Base-by-base conservation (phyloP, 1,139 yeast genomes). In the Candida sojae region DNA sequence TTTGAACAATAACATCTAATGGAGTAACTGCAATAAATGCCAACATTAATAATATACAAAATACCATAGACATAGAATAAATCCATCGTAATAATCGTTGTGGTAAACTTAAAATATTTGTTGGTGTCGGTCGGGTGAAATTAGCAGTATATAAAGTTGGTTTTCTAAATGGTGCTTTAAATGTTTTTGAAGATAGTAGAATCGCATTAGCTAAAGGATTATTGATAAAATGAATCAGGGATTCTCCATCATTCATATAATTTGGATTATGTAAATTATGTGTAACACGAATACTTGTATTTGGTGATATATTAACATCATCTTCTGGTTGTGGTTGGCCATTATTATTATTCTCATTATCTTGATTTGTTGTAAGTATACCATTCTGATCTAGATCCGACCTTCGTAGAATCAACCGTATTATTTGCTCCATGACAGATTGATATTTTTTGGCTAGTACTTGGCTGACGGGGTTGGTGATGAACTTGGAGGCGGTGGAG, bases 1-100 rank as follows among this genome's bases (percentile, higher is more conserved):
- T 83, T 64, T 86, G 92, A 1, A 81, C 80, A 51, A 87, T 78
- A 43, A 87, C 83, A 64, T 88, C 96, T n/a, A 86, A 75, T 1
- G 91, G 91, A 0, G 91, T 78, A 6, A 85, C 88, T 3, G 85
- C 71, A 9, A 84, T 70, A 50, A 88, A 78, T 2, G 82, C 87
- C 32, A 82, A 60, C 43, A 82, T 70, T 28, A 84, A 58, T 4
- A 81, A 57, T 39, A 82, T 60, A 38, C 82, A 69, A n/a, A 83
- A 60, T 17, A 77, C 67, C 48, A 83, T 68, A 12, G 89, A 80
- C 40, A 79, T 69, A 40, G 83, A 77, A 59, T 83, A 84, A 29
- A 82, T 64, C 84, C 83, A 80, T 49, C 64, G 63, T 50, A 78
- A 62, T 2, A 76, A 57, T 33, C 72, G 63, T 54, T 68, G 65